These are phyloP conservation scores for Gonapodya prolifera DNA, from an alignment of 192 early-diverging fungal species.

Conservation along the genomic window DNA sequence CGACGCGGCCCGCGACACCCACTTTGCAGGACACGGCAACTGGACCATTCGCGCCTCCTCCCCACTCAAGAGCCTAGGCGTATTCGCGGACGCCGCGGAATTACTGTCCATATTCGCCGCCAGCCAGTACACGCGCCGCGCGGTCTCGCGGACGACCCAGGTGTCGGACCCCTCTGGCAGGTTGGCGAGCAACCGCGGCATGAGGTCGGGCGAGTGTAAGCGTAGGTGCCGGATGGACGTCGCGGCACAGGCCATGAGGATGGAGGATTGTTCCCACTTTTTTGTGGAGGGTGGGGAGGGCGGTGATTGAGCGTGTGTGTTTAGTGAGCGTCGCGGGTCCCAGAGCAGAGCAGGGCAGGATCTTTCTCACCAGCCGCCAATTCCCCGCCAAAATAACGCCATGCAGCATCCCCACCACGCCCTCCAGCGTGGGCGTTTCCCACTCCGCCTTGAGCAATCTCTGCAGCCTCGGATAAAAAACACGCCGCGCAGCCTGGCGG, in stretches of 20 bases:
- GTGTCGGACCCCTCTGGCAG: not conserved
- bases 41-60: not conserved
- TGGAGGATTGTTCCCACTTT: not conserved
- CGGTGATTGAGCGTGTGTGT: too few relatives aligned
- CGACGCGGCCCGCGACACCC: too few relatives aligned
- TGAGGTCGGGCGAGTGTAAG: not conserved
- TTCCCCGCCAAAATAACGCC: not conserved
- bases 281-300: too few relatives aligned
- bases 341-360: not conserved
- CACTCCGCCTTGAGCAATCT: not conserved
- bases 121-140: not conserved
- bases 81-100: not conserved
- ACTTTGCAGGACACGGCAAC: not conserved
- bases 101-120: not conserved
- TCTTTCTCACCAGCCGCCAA: not conserved
- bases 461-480: not conserved
- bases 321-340: too few relatives aligned
- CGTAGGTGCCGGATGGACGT: not conserved
- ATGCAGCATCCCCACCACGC: not conserved
- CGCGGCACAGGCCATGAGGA: not conserved
- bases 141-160: not conserved
- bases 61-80: not conserved
- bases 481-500: not conserved
- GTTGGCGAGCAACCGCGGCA: not conserved
- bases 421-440: not conserved